phyloP scores from a whole-genome alignment of 208 protist species.

The Leishmania guyanensis region DNA sequence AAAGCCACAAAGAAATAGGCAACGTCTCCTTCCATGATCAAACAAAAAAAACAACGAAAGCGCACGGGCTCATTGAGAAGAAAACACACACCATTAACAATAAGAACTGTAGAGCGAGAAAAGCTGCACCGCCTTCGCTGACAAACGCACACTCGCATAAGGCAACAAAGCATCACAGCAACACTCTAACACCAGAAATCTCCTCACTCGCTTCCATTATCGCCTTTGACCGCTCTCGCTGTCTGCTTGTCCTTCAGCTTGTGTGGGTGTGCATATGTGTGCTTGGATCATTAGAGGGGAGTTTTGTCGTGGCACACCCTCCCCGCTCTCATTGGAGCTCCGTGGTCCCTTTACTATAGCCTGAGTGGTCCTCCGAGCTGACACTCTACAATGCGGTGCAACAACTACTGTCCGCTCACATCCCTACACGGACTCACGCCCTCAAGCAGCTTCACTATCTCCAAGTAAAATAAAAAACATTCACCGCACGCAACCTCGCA shows the following conservation, averaged over 20 bases:
- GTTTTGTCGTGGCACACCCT: neutral
- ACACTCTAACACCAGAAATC: neutral
- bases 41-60: neutral
- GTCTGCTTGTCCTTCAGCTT: neutral
- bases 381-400: neutral
- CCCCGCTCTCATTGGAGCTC: neutral
- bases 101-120: neutral
- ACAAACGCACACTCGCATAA: constrained; percentile 8
- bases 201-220: neutral
- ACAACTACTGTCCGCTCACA: neutral
- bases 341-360: neutral
- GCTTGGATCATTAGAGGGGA: neutral
- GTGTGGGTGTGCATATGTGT: neutral
- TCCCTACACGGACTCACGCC: no score
- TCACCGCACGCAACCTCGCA: no score
- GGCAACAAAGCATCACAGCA: constrained; percentile 6
- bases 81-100: neutral
- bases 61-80: neutral
- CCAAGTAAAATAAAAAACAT: no score
- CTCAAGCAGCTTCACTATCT: neutral
- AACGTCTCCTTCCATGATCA: neutral
- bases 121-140: neutral
- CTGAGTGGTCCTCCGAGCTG: neutral
- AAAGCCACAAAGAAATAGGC: neutral
- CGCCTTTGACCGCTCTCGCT: neutral